These are phyloP conservation scores for Leptographium wingfieldii DNA, from an alignment of 2,329 filamentous ascomycete species.

Conservation along the genomic window DNA sequence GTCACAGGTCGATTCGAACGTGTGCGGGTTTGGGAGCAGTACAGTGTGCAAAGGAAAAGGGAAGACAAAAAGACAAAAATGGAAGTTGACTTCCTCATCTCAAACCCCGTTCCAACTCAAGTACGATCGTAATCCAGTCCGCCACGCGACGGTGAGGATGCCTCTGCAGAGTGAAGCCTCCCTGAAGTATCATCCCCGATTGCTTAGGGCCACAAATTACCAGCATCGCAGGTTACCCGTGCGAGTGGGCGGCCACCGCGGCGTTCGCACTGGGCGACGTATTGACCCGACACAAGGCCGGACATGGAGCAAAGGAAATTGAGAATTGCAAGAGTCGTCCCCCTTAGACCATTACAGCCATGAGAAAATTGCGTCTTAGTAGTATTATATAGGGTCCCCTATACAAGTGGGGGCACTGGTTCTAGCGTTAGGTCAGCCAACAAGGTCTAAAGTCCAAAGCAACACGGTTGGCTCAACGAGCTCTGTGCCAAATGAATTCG, in stretches of 20 bases:
- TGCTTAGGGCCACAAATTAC: conserved; percentile 45
- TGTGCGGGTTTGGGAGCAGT: not conserved
- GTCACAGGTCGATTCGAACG: not conserved
- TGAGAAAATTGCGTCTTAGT: not conserved
- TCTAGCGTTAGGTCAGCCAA: not conserved
- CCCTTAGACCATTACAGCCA: conserved; percentile 15
- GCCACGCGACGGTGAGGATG: conserved; percentile 59
- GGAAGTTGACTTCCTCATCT: conserved; percentile 40
- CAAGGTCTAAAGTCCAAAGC: no score
- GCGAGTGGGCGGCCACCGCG: conserved; percentile 53
- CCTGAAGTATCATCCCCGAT: conserved; percentile 56
- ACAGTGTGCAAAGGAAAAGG: not conserved
- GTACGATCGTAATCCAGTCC: conserved; percentile 53
- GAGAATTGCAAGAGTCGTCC: conserved; percentile 31
- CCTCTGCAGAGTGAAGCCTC: conserved; percentile 63
- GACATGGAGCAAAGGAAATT: conserved; percentile 37
- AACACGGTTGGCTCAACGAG: no score
- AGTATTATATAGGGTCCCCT: conserved; percentile 2
- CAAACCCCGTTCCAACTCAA: conserved; percentile 42
- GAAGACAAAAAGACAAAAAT: conserved; percentile 15
- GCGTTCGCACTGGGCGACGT: conserved; percentile 57
- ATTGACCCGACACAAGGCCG: conserved; percentile 30
- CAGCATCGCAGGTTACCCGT: conserved; percentile 55
- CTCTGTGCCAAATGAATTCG: no score
- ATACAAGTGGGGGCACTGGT: not conserved